Percentiles rank a stretch among this genome's conserved stretches.
phyloP scores from a whole-genome alignment of 106 monocot genomes.

The Allium fistulosum region DNA sequence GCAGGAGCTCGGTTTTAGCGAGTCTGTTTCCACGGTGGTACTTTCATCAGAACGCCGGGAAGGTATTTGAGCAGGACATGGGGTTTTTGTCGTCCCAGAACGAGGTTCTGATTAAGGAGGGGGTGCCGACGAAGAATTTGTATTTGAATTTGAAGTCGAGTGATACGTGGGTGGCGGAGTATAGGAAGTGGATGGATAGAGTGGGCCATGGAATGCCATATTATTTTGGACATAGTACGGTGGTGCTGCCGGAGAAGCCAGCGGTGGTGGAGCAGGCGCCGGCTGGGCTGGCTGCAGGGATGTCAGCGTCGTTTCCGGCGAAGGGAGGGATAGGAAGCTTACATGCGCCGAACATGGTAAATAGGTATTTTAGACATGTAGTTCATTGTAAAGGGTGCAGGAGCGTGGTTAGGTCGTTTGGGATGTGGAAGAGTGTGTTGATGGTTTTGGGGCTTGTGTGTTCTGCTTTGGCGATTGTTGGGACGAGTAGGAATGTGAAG shows the following conservation, averaged over 20 bases:
- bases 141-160: conserved; percentile 77
- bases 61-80: conserved; percentile 99
- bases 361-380: conserved; percentile 14
- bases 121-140: conserved; percentile 60
- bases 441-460: not conserved
- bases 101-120: conserved; percentile 74
- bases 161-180: conserved; percentile 91
- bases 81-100: conserved; percentile 97
- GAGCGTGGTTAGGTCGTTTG: conserved; percentile 5
- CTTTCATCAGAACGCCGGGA: conserved; percentile 81
- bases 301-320: conserved; percentile 10
- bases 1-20: conserved; percentile 12
- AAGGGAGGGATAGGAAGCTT: conserved; percentile 13
- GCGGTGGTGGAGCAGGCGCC: conserved; percentile 15
- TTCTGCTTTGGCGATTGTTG: conserved; percentile 7
- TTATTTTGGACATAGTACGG: conserved; percentile 68
- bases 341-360: conserved; percentile 11
- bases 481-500: conserved; percentile 8
- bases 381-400: conserved; percentile 27
- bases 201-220: conserved; percentile 95
- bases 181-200: conserved; percentile 95
- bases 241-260: conserved; percentile 19
- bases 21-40: conserved; percentile 67
- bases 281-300: conserved; percentile 6
- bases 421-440: conserved; percentile 8